Conservation (phyloP, 176 grass and related monocot genomes). For the Bothriochloa decipiens region DNA sequence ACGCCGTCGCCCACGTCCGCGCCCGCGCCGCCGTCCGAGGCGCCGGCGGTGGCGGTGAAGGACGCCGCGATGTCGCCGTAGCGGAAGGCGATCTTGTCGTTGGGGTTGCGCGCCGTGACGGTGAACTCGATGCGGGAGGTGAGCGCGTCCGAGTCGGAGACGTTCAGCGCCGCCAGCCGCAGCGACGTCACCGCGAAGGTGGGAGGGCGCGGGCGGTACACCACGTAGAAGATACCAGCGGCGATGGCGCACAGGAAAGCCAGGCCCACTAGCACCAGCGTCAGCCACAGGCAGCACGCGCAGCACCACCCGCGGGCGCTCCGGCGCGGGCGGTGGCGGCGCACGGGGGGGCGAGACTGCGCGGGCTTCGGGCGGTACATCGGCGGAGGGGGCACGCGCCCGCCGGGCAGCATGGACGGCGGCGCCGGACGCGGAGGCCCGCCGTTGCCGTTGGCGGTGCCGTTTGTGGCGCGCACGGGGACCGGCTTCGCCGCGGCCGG, state of each 20-base stretch:
- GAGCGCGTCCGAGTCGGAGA: conserved; percentile 75
- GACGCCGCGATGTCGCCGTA: conserved; percentile 77
- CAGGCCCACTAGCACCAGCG: conserved; percentile 61
- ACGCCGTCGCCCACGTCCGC: conserved; percentile 65
- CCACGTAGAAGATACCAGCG: conserved; percentile 78
- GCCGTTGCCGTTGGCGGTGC: conserved; percentile 47
- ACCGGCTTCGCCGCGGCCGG: conserved; percentile 46
- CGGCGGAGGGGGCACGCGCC: conserved; percentile 53
- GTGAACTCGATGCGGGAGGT: conserved; percentile 84
- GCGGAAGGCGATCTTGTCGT: conserved; percentile 76
- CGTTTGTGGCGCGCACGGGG: conserved; percentile 47
- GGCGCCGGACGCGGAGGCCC: conserved; percentile 31
- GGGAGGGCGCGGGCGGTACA: conserved; percentile 77
- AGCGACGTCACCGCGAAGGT: conserved; percentile 78
- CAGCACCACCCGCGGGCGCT: conserved; percentile 80
- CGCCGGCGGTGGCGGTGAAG: not conserved
- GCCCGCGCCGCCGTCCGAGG: conserved; percentile 33
- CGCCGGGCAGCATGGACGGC: conserved; percentile 48
- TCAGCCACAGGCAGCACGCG: conserved; percentile 80
- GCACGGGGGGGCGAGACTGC: not conserved
- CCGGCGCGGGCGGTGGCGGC: conserved; percentile 17
- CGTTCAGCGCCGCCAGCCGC: conserved; percentile 67
- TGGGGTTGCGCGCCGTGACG: conserved; percentile 82
- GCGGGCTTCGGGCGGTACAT: conserved; percentile 68
- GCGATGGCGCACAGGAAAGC: conserved; percentile 79